These are phyloP conservation scores for Aspergillus ustus DNA, from an alignment of 2,329 filamentous ascomycete species.

Conservation along the genomic window DNA sequence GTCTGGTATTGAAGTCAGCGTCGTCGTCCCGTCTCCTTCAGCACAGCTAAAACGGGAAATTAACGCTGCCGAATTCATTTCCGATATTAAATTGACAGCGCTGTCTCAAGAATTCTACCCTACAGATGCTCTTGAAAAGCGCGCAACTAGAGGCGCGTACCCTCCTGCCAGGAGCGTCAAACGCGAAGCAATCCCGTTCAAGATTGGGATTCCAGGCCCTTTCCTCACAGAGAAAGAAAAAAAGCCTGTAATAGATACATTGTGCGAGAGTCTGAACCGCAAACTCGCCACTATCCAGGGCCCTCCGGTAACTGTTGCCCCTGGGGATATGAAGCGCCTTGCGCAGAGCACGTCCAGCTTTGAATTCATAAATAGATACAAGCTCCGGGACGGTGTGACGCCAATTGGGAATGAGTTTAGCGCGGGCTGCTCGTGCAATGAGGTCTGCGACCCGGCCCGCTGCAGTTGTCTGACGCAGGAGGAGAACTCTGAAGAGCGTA, in stretches of 20 bases:
- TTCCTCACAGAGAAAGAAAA: conserved; percentile 13
- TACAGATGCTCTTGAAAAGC: conserved; percentile 25
- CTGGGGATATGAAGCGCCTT: conserved; percentile 21
- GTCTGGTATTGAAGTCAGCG: conserved; percentile 18
- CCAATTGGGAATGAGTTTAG: conserved; percentile 36
- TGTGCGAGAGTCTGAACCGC: conserved; percentile 24
- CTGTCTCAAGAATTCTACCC: conserved; percentile 31
- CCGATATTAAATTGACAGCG: conserved; percentile 16
- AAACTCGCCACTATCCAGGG: conserved; percentile 35
- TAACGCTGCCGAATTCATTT: conserved; percentile 14
- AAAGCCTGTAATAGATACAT: conserved; percentile 14
- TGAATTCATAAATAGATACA: conserved; percentile 45
- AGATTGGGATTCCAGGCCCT: conserved; percentile 14
- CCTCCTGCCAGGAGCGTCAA: conserved; percentile 22
- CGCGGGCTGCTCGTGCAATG: conserved; percentile 38
- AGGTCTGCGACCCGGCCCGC: conserved; percentile 28
- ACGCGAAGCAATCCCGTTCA: conserved; percentile 17
- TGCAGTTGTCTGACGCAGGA: conserved; percentile 41
- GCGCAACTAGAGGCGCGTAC: conserved; percentile 26
- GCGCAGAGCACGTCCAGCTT: conserved; percentile 39
- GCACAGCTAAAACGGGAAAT: conserved; percentile 24
- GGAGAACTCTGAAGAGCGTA: conserved; percentile 31
- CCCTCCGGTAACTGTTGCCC: conserved; percentile 32
- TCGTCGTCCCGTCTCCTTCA: conserved; percentile 33
- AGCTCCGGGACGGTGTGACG: conserved; percentile 37